Conservation (phyloP, 2,329 filamentous ascomycete species). For the Fusarium sp. region DNA sequence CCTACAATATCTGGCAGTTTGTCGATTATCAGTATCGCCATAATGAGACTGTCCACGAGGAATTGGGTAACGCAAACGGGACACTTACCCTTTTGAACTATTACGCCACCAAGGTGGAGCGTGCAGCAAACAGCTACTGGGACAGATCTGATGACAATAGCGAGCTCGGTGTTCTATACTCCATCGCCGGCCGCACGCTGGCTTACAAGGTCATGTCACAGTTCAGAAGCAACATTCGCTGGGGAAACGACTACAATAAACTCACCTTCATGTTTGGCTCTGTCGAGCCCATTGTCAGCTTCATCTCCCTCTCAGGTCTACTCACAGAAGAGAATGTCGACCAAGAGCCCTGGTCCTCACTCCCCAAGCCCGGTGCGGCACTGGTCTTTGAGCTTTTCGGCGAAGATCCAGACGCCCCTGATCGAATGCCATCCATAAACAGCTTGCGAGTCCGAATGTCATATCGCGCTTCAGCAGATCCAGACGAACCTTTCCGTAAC, state of each 20-base stretch:
- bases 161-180: conserved; percentile 53
- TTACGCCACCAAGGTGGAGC: conserved; percentile 77
- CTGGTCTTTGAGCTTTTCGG: conserved; percentile 77
- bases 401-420: conserved; percentile 37
- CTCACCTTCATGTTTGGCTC: conserved; percentile 66
- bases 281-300: conserved; percentile 65
- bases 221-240: conserved; percentile 57
- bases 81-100: conserved; percentile 62
- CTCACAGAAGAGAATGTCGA: conserved; percentile 64
- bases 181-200: conserved; percentile 66
- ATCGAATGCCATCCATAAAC: conserved; percentile 45
- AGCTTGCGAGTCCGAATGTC: conserved; percentile 67
- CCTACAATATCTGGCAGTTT: conserved; percentile 66
- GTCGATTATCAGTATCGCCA: conserved; percentile 66
- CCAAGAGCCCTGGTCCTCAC: conserved; percentile 48
- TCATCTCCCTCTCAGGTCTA: conserved; percentile 63
- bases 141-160: conserved; percentile 58
- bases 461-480: conserved; percentile 62
- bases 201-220: conserved; percentile 58
- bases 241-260: conserved; percentile 56
- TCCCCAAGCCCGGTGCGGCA: conserved; percentile 77
- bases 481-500: conserved; percentile 49
- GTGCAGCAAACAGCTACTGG: conserved; percentile 64
- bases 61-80: conserved; percentile 51
- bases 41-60: conserved; percentile 57